A percentile compares a stretch with the other conserved stretches of the same genome.
phyloP scores from a whole-genome alignment of 2,329 filamentous ascomycete genomes.

The Drechslera avenae region DNA sequence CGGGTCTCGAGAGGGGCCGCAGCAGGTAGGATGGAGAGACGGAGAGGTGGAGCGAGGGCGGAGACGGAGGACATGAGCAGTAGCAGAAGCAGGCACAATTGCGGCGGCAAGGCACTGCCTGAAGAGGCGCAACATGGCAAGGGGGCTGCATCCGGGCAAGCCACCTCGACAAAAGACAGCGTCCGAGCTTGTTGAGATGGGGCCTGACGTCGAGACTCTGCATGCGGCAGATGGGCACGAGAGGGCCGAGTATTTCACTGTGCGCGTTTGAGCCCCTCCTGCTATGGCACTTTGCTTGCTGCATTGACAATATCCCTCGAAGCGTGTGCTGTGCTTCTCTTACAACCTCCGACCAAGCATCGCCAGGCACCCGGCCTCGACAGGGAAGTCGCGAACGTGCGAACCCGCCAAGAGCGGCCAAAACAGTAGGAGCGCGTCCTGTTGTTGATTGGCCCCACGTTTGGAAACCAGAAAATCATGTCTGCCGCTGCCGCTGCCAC shows the following conservation, averaged over 20 bases:
- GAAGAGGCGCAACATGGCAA: constrained; percentile 12
- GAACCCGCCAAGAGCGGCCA: constrained; percentile 1
- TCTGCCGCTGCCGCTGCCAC: too few relatives aligned
- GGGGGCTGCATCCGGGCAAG: constrained; percentile 5
- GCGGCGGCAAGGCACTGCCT: constrained; percentile 8
- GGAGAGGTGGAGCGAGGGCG: too few relatives aligned
- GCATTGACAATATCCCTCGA: background rate
- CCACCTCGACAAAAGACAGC: constrained; percentile 10
- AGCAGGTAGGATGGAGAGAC: constrained; percentile 4
- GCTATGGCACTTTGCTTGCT: background rate
- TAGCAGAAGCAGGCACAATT: constrained; percentile 1
- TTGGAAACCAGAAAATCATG: constrained; percentile 10
- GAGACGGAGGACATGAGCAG: constrained; percentile 9
- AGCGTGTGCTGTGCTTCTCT: background rate
- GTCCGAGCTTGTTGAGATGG: constrained; percentile 17
- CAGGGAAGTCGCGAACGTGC: constrained; percentile 4
- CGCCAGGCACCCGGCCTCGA: background rate
- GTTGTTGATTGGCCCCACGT: constrained; percentile 18
- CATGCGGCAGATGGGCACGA: constrained; percentile 9
- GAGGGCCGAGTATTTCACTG: background rate
- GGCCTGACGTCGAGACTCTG: constrained; percentile 15
- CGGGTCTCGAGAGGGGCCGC: constrained; percentile 9
- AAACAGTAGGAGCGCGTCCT: constrained; percentile 9
- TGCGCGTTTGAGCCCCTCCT: background rate
- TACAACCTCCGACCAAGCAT: background rate